Evolutionary conservation across 202 grass and related monocot species (phyloP).

Genomic region (Setaria viridis): DNA sequence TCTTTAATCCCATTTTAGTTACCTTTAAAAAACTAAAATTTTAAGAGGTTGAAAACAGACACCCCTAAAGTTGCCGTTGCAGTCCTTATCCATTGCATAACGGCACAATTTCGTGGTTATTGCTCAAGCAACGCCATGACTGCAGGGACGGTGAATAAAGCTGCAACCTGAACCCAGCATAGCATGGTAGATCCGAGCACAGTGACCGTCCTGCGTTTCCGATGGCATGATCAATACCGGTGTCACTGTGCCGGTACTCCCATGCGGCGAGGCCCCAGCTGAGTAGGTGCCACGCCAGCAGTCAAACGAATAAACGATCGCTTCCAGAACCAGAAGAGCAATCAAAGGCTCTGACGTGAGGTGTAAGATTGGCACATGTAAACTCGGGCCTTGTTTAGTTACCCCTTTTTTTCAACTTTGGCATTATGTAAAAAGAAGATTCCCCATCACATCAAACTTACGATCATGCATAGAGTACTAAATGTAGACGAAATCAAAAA

Average conservation of each 20-base stretch:
- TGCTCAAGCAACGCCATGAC: not conserved
- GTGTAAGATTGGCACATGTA: not conserved
- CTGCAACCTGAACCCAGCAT: not conserved
- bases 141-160: constrained; percentile 1
- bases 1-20: no score
- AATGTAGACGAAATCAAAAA: no score
- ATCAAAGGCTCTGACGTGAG: not conserved
- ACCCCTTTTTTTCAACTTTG: no score
- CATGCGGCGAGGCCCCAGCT: not conserved
- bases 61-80: not conserved
- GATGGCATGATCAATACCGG: no score
- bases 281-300: not conserved
- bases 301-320: not conserved
- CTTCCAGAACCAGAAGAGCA: constrained; percentile 1
- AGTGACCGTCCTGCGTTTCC: not conserved
- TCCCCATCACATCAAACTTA: no score
- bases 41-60: no score
- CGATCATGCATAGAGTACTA: no score
- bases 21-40: no score
- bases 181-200: constrained; percentile 36
- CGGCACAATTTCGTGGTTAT: not conserved
- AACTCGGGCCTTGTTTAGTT: no score
- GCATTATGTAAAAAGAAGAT: no score
- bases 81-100: constrained; percentile 35
- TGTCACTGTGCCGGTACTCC: not conserved